Percentiles rank a stretch among this genome's conserved stretches.
These are phyloP conservation scores for Clarireedia paspali DNA, from an alignment of 2,329 filamentous ascomycete species.

Conservation along the genomic window DNA sequence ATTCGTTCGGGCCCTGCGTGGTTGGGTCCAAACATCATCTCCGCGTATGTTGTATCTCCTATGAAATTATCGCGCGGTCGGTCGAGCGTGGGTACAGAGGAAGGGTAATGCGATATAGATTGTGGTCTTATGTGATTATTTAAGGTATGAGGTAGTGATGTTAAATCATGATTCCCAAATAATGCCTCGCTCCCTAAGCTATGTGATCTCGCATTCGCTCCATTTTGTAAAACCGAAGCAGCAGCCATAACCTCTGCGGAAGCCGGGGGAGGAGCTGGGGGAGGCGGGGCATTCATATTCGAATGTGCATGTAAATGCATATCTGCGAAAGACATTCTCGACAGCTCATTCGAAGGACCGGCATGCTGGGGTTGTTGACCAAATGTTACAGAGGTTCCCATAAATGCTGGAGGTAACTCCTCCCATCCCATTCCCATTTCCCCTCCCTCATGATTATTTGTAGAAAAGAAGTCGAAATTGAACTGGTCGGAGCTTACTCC, in stretches of 20 bases:
- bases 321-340: slow-evolving; percentile 16
- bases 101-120: slow-evolving; percentile 20
- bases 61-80: slow-evolving; percentile 15
- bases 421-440: slow-evolving; percentile 44
- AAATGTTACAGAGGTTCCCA: slow-evolving; percentile 58
- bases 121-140: slow-evolving; percentile 20
- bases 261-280: slow-evolving; percentile 18
- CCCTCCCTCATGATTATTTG: slow-evolving; percentile 38
- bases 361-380: slow-evolving; percentile 36
- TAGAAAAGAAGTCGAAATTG: slow-evolving; percentile 38
- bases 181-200: slow-evolving; percentile 23
- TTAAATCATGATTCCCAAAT: slow-evolving; percentile 16
- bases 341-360: slow-evolving; percentile 13
- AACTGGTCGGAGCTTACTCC: slow-evolving; percentile 45
- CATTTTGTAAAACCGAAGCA: slow-evolving; percentile 47
- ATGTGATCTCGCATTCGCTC: slow-evolving; percentile 23
- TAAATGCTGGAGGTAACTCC: slow-evolving; percentile 55
- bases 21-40: slow-evolving; percentile 23
- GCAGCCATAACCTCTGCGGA: slow-evolving; percentile 52
- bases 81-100: slow-evolving; percentile 9
- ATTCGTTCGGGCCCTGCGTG: not conserved
- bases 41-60: slow-evolving; percentile 19
- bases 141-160: slow-evolving; percentile 6
- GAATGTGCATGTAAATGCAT: slow-evolving; percentile 7
- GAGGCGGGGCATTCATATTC: slow-evolving; percentile 12